phyloP scores from a whole-genome alignment of 768 basidiomycete species.

The Infundibulicybe gibba region DNA sequence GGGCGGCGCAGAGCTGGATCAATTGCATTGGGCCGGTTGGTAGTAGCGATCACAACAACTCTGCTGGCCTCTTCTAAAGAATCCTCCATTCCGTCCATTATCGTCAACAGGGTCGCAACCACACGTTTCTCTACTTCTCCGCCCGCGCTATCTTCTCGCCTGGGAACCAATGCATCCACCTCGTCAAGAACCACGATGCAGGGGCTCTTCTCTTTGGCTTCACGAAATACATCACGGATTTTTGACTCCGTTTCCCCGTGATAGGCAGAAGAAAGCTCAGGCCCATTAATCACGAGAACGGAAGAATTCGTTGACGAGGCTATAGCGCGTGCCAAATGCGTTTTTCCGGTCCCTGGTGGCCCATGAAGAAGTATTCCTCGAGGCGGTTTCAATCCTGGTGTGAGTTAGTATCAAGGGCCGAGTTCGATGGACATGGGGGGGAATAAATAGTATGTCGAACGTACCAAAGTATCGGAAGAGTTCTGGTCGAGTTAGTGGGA shows the following conservation, averaged over 20 bases:
- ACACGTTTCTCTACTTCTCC: slow-evolving; percentile 97
- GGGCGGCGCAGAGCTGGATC: slow-evolving; percentile 90
- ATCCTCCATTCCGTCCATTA: slow-evolving; percentile 87
- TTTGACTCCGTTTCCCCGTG: slow-evolving; percentile 96
- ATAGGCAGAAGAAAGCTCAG: slow-evolving; percentile 91
- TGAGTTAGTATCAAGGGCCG: not conserved
- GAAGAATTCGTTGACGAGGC: slow-evolving; percentile 82
- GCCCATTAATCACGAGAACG: slow-evolving; percentile 93
- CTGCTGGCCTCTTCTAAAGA: slow-evolving; percentile 34
- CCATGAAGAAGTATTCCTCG: slow-evolving; percentile 93
- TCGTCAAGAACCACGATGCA: slow-evolving; percentile 96
- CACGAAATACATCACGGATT: slow-evolving; percentile 84
- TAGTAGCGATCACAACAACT: slow-evolving; percentile 95
- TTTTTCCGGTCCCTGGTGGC: slow-evolving; percentile 97
- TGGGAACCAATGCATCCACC: slow-evolving; percentile 91
- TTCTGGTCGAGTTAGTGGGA: slow-evolving; percentile 80
- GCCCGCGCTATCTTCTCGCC: slow-evolving; percentile 83
- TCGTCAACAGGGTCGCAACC: slow-evolving; percentile 90
- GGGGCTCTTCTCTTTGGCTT: slow-evolving; percentile 78
- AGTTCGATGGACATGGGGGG: too few relatives aligned
- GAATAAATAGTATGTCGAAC: slow-evolving; percentile 17
- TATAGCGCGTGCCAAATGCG: slow-evolving; percentile 92
- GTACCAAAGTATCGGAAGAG: slow-evolving; percentile 74
- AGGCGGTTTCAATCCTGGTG: slow-evolving; percentile 85
- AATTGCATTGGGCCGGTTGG: slow-evolving; percentile 92